These are phyloP conservation scores for Agaricus bisporus DNA, from an alignment of 768 basidiomycete genomes.

Conservation along the genomic window DNA sequence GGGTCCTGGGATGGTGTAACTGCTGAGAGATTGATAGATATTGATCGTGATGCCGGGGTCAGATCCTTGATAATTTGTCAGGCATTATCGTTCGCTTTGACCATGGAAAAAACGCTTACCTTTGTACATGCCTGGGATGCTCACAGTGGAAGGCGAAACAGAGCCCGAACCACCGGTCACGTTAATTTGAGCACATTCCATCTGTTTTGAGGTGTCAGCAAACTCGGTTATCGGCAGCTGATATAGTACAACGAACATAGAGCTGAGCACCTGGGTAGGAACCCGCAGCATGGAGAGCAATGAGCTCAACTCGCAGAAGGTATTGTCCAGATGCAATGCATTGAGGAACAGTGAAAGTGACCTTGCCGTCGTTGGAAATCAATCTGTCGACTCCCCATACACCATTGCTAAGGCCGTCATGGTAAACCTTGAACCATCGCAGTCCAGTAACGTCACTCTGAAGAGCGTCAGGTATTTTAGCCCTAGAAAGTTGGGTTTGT, in stretches of 20 bases:
- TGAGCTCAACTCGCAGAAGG: constrained; percentile 45
- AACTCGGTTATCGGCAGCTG: not conserved
- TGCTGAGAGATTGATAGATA: constrained; percentile 10
- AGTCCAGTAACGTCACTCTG: constrained; percentile 42
- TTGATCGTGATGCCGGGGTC: constrained; percentile 13
- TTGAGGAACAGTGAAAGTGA: constrained; percentile 37
- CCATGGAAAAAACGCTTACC: constrained; percentile 16
- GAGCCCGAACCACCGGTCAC: constrained; percentile 37
- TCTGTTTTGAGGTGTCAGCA: constrained; percentile 22
- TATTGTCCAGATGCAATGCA: constrained; percentile 45
- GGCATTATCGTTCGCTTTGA: not conserved
- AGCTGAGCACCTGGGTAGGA: constrained; percentile 50
- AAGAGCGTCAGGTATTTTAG: constrained; percentile 38
- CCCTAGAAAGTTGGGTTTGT: constrained; percentile 23
- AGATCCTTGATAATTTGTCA: not conserved
- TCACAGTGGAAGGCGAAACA: constrained; percentile 35
- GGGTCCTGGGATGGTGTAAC: constrained; percentile 25
- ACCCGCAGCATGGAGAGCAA: constrained; percentile 32
- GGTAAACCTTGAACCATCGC: constrained; percentile 51
- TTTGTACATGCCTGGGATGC: constrained; percentile 42
- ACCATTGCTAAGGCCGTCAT: constrained; percentile 34
- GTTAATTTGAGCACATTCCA: constrained; percentile 42
- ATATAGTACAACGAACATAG: constrained; percentile 30
- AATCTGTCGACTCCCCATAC: constrained; percentile 43
- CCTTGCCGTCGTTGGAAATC: constrained; percentile 43